phyloP scores from a whole-genome alignment of 139 green algal species.

The Chlorella sp. region DNA sequence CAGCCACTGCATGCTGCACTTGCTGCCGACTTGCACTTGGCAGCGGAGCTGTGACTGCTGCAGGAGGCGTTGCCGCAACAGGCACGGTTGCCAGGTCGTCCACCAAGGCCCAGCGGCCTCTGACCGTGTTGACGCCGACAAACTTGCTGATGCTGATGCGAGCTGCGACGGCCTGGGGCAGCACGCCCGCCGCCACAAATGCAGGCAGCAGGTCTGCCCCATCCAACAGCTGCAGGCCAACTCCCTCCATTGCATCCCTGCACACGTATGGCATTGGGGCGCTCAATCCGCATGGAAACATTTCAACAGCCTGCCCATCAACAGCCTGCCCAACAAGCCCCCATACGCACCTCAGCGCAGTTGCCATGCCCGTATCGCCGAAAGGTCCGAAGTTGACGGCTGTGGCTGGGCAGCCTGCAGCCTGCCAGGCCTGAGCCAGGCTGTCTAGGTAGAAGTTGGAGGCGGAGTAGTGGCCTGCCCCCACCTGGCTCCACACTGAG shows the following conservation, averaged over 20 bases:
- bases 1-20: no score
- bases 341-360: background rate
- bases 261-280: no score
- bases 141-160: conserved; percentile 32
- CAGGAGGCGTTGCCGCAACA: no score
- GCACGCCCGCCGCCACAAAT: background rate
- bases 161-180: background rate
- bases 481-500: conserved; percentile 51
- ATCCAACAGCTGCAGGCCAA: conserved; percentile 15
- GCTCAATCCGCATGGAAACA: no score
- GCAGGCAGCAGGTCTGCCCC: background rate
- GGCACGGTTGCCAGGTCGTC: background rate
- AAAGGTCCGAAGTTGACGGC: conserved; percentile 52
- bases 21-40: no score
- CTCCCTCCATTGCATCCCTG: conserved; percentile 15
- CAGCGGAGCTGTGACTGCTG: no score
- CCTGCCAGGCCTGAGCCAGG: background rate
- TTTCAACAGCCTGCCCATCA: no score
- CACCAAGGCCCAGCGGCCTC: conserved; percentile 44
- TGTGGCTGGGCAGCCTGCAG: conserved; percentile 22
- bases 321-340: no score
- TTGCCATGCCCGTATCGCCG: conserved; percentile 42
- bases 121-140: conserved; percentile 28
- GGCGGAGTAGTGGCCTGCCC: conserved; percentile 49
- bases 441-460: conserved; percentile 44